Percentiles rank a stretch among this genome's conserved stretches.
Conservation (phyloP, 305 asterid species). For the Rubia balearica region DNA sequence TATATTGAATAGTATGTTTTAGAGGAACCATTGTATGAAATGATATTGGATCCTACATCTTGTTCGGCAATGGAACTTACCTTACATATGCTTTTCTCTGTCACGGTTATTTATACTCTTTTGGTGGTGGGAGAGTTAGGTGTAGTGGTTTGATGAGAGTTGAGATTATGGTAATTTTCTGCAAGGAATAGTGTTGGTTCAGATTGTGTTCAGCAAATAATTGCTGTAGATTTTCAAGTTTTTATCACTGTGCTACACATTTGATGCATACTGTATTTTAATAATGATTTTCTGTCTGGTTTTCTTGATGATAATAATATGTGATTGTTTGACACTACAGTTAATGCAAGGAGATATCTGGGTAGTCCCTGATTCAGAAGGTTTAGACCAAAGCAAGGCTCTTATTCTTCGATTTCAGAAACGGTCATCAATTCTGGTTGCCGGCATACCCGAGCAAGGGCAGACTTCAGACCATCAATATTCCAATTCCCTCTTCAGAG, state of each 20-base stretch:
- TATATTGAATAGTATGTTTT: neutral
- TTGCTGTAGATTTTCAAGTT: neutral
- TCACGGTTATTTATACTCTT: neutral
- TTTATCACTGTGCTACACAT: neutral
- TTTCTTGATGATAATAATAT: slow-evolving; percentile 2
- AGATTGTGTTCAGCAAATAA: too few species aligned
- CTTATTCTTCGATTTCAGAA: slow-evolving; percentile 64
- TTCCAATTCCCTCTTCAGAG: slow-evolving; percentile 54
- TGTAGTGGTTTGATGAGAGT: neutral
- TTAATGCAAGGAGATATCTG: slow-evolving; percentile 95
- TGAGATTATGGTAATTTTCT: neutral
- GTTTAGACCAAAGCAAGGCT: slow-evolving; percentile 69
- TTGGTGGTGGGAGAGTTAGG: neutral
- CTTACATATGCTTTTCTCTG: neutral
- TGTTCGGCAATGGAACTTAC: neutral
- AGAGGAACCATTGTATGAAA: neutral
- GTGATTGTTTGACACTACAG: slow-evolving; percentile 31
- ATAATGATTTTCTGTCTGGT: neutral
- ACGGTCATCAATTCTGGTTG: slow-evolving; percentile 33
- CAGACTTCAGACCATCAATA: slow-evolving; percentile 41
- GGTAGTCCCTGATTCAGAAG: slow-evolving; percentile 52
- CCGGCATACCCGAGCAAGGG: slow-evolving; percentile 43
- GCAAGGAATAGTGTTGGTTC: neutral
- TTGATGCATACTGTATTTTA: neutral
- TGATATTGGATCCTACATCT: neutral